Evolutionary conservation across 805 yeast species (phyloP), one percentile per base, ranked within the genome.

Genomic region (Suhomyces tanzawaensis): DNA sequence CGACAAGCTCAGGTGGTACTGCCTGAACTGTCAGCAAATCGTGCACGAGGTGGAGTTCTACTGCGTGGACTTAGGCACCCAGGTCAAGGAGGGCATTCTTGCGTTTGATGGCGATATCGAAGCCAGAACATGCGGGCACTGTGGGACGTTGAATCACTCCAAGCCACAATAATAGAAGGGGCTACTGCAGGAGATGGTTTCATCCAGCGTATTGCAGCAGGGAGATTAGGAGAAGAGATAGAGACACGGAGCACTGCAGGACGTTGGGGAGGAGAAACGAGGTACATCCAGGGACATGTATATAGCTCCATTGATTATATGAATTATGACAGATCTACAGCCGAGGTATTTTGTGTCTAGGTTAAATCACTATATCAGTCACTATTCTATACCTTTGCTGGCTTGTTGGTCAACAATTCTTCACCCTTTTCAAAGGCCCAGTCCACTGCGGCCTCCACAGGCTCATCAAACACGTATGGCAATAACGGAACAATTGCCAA

Each of bases 1-100:
- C 42, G 97, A 90, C 57, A 76, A 76, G 45, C 67, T 89, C 51
- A 72, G 96, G 51, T 90, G 96, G 96, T 90, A 90, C 56, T 90
- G 97, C 52, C 62, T 76, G 6, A 68, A 69, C 12, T 90, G 97
- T 64, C 64, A 62, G 39, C 74, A 74, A 25, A 65, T 81, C 9
- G 82, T 85, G 1, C 77, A 81, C 54, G 90, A 87, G 58, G 71
- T 67, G 16, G 78, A 74, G 39, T 87, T 90, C 57, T 80, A 83
- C 51, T 84, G 91, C 60, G 58, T 66, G 6, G 96, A 90, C 64
- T 69, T 90, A 36, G 96, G 96, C 7, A 82, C 95, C 2, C 96
- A 90, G 60, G 90, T 90, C 38, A 89, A 87, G 60, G 82, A 72
- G 5, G 95, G 90, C 3, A 88, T 90, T 36, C 56, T 79, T 29